phyloP scores from a whole-genome alignment of 352 stramenopile genomes.

The Phytophthora citrophthora region DNA sequence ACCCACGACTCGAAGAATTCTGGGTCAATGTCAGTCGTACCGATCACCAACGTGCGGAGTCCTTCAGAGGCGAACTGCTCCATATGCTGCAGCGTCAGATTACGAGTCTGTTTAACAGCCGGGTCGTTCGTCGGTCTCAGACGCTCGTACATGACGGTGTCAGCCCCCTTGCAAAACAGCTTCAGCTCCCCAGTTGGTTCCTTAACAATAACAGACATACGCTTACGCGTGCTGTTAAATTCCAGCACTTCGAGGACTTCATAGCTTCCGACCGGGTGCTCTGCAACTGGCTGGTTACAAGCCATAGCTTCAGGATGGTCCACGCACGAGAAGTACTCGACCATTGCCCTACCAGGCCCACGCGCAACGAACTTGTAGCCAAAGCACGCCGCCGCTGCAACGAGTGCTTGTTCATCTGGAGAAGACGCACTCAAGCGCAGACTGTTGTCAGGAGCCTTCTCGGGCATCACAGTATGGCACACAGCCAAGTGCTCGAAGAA shows the following conservation, averaged over 20 bases:
- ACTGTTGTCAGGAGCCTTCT: constrained; percentile 90
- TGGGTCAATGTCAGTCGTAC: constrained; percentile 58
- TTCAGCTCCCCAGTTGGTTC: constrained; percentile 60
- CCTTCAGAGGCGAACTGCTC: constrained; percentile 90
- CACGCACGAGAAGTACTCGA: constrained; percentile 76
- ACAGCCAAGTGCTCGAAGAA: constrained; percentile 92
- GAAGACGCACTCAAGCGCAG: constrained; percentile 92
- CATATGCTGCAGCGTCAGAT: constrained; percentile 86
- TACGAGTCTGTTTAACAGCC: constrained; percentile 54
- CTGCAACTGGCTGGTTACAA: constrained; percentile 36
- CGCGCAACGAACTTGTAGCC: constrained; percentile 84
- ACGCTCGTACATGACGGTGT: constrained; percentile 91
- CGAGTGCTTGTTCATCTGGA: constrained; percentile 90
- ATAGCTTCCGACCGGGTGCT: constrained; percentile 56
- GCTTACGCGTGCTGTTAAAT: constrained; percentile 96
- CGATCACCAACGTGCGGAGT: constrained; percentile 91
- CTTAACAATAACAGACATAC: constrained; percentile 94
- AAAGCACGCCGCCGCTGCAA: constrained; percentile 83
- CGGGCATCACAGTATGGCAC: constrained; percentile 98
- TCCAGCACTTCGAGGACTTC: constrained; percentile 93
- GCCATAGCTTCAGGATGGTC: constrained; percentile 41
- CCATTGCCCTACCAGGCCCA: constrained; percentile 70
- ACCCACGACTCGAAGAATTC: constrained; percentile 75
- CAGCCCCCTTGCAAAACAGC: constrained; percentile 88
- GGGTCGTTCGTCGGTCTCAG: constrained; percentile 57